Conservation (phyloP, 1,139 yeast genomes). For the Taiozyma sp. region DNA sequence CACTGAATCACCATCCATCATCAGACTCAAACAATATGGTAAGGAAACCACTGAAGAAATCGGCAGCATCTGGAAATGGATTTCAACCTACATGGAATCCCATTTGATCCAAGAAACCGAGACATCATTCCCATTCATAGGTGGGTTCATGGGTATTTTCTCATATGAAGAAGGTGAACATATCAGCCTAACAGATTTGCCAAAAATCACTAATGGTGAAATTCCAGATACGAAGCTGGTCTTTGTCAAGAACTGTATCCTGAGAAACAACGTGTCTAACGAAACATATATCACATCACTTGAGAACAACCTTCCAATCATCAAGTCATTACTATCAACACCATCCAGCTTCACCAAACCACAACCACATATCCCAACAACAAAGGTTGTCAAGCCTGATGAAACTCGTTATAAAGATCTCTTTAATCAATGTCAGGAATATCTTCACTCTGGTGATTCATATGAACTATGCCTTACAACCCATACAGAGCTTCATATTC, state of each 20-base stretch:
- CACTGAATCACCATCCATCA: constrained; percentile 16
- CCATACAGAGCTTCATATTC: constrained; percentile 55
- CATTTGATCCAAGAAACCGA: constrained; percentile 1
- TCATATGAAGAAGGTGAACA: constrained; percentile 82
- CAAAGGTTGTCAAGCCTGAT: constrained; percentile 48
- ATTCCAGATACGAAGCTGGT: constrained; percentile 75
- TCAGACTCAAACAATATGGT: constrained; percentile 12
- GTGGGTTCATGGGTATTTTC: constrained; percentile 82
- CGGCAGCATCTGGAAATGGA: constrained; percentile 41
- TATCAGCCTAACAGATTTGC: constrained; percentile 32
- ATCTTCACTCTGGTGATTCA: constrained; percentile 78
- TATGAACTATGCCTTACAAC: constrained; percentile 91
- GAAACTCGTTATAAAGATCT: constrained; percentile 49
- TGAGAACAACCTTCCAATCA: constrained; percentile 10
- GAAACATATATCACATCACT: constrained; percentile 56
- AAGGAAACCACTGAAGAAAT: neutral
- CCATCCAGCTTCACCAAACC: neutral
- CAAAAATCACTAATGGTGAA: constrained; percentile 27
- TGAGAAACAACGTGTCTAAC: constrained; percentile 30
- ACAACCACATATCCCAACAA: constrained; percentile 12
- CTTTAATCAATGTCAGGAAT: constrained; percentile 64
- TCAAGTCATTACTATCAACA: constrained; percentile 1
- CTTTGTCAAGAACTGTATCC: constrained; percentile 61
- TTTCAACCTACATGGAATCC: constrained; percentile 46
- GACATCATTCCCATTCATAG: constrained; percentile 62